Evolutionary conservation across 257 asterid genomes (phyloP).

Genomic region (Solanum etuberosum): DNA sequence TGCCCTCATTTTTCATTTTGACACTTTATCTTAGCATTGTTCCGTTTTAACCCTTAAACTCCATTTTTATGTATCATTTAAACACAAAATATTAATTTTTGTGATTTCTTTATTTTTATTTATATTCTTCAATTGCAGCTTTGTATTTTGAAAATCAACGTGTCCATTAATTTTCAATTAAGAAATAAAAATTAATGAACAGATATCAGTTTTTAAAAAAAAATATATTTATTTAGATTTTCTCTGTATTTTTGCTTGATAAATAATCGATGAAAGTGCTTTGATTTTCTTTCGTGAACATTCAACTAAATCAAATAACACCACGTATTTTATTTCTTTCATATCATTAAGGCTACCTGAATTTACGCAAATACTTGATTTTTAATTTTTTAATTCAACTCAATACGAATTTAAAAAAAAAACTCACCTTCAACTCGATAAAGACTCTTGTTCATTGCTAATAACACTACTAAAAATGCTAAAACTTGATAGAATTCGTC

Average conservation of each 20-base stretch:
- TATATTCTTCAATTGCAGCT: not conserved
- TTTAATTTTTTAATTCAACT: too few species aligned
- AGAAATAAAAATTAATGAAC: too few species aligned
- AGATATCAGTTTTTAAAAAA: too few species aligned
- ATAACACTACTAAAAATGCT: not conserved
- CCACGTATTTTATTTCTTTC: not conserved
- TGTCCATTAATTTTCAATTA: not conserved
- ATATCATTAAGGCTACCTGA: not conserved
- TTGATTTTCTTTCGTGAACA: too few species aligned
- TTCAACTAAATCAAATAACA: too few species aligned
- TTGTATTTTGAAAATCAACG: too few species aligned
- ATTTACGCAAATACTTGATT: too few species aligned
- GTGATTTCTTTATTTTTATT: not conserved
- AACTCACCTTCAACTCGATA: not conserved
- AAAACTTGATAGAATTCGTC: not conserved
- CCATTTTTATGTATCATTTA: not conserved
- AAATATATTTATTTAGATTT: not conserved
- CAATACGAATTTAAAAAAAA: accelerated
- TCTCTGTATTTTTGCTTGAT: not conserved
- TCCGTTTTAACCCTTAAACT: too few species aligned
- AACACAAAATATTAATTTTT: too few species aligned
- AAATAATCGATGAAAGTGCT: too few species aligned
- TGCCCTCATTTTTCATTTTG: not conserved
- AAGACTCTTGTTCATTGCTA: not conserved
- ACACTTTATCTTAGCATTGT: not conserved